Percentiles rank a stretch among this genome's conserved stretches.
Conservation (phyloP, 768 basidiomycete species). For the Russula abietina region DNA sequence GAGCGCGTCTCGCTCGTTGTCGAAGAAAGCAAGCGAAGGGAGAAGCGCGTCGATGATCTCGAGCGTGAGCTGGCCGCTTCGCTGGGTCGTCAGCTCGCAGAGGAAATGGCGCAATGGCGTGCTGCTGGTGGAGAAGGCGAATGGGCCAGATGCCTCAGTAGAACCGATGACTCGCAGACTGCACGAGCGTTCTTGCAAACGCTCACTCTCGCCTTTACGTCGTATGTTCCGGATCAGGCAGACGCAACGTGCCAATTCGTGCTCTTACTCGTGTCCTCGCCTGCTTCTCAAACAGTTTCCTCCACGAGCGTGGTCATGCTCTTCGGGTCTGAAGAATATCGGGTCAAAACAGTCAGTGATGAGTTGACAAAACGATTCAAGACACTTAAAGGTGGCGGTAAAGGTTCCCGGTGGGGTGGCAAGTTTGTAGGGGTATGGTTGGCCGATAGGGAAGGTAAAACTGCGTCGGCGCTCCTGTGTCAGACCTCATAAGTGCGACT, state of each 20-base stretch:
- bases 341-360: conserved; percentile 55
- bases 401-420: conserved; percentile 71
- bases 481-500: background rate
- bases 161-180: conserved; percentile 56
- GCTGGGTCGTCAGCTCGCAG: conserved; percentile 40
- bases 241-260: conserved; percentile 33
- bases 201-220: conserved; percentile 45
- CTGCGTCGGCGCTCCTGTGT: conserved; percentile 28
- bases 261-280: conserved; percentile 56
- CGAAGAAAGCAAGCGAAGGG: conserved; percentile 58
- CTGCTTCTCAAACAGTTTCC: conserved; percentile 45
- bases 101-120: conserved; percentile 32
- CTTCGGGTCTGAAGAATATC: conserved; percentile 52
- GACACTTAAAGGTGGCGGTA: conserved; percentile 71
- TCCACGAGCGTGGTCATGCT: conserved; percentile 54
- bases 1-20: conserved; percentile 62
- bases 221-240: conserved; percentile 25
- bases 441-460: conserved; percentile 38
- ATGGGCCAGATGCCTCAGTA: conserved; percentile 48
- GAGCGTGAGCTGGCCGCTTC: conserved; percentile 56
- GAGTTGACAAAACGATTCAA: conserved; percentile 47
- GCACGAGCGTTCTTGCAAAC: conserved; percentile 55
- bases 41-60: conserved; percentile 63
- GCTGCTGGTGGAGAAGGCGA: conserved; percentile 27
- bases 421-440: conserved; percentile 64